These are phyloP conservation scores for Bauhinia variegata DNA, from an alignment of 306 rosid genomes.

Conservation along the genomic window DNA sequence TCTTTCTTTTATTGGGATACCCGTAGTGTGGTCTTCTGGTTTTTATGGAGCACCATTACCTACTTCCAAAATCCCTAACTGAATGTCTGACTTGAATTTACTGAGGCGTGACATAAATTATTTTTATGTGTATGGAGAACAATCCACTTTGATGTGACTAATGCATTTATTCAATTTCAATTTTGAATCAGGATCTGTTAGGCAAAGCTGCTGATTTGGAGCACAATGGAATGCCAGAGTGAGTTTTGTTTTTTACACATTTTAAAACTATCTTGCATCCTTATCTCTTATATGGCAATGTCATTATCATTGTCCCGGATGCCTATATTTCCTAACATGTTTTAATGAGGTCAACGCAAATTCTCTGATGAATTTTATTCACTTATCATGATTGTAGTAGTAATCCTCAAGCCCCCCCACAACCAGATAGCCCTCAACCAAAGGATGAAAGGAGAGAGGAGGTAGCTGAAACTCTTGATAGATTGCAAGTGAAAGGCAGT, in stretches of 20 bases:
- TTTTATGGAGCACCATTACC: not conserved
- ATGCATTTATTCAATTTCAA: slow-evolving; percentile 25
- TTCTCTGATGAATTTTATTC: slow-evolving; percentile 17
- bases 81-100: slow-evolving; percentile 13
- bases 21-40: slow-evolving; percentile 13
- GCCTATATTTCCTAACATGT: not conserved
- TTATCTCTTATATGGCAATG: not conserved
- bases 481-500: slow-evolving; percentile 41
- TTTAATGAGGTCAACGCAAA: not conserved
- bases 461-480: slow-evolving; percentile 44
- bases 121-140: slow-evolving; percentile 17
- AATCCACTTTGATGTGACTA: slow-evolving; percentile 11
- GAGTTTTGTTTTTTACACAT: slow-evolving; percentile 35
- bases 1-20: not conserved
- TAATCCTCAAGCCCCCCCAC: slow-evolving; percentile 47
- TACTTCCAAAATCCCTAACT: too few relatives aligned
- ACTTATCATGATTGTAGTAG: slow-evolving; percentile 45
- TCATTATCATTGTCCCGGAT: not conserved
- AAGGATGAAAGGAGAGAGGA: slow-evolving; percentile 56
- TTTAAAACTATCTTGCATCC: not conserved
- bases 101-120: slow-evolving; percentile 6
- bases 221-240: slow-evolving; percentile 54
- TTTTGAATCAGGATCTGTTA: slow-evolving; percentile 70
- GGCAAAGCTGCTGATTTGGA: slow-evolving; percentile 61
- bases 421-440: slow-evolving; percentile 34